phyloP scores from a whole-genome alignment of 805 yeast genomes.

The Starmerella lactis-condensi region DNA sequence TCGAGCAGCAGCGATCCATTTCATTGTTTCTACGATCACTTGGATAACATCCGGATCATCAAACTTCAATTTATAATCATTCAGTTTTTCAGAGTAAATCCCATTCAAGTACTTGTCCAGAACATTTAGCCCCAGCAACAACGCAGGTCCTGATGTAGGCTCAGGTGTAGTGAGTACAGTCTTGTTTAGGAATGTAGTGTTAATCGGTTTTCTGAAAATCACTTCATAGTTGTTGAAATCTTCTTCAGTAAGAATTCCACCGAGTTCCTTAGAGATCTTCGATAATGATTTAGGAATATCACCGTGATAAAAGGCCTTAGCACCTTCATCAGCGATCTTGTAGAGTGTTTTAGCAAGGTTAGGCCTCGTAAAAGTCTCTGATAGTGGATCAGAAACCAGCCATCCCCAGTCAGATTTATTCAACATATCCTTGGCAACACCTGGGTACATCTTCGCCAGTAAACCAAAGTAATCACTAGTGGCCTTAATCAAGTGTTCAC shows the following conservation, averaged over 20 bases:
- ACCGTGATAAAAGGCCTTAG: conserved; percentile 69
- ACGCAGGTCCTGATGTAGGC: conserved; percentile 68
- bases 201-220: conserved; percentile 28
- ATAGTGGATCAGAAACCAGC: conserved; percentile 13
- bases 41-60: conserved; percentile 40
- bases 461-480: conserved; percentile 18
- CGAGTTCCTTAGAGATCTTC: conserved; percentile 29
- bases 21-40: conserved; percentile 66
- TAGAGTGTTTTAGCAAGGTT: conserved; percentile 48
- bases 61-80: conserved; percentile 9
- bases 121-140: conserved; percentile 54
- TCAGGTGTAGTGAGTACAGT: conserved; percentile 46
- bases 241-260: conserved; percentile 47
- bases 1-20: conserved; percentile 79
- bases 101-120: conserved; percentile 30
- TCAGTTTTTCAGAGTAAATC: conserved; percentile 13
- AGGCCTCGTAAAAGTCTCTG: conserved; percentile 26
- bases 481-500: conserved; percentile 29
- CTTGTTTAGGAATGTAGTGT: conserved; percentile 26
- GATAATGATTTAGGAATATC: conserved; percentile 49
- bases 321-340: conserved; percentile 56
- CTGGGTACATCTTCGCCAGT: conserved; percentile 21
- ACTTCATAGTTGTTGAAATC: conserved; percentile 53
- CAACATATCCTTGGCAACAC: conserved; percentile 1
- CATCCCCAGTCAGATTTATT: conserved; percentile 20